These are phyloP conservation scores for Fusarium papillatum DNA, from an alignment of 2,329 filamentous ascomycete species.

Conservation along the genomic window DNA sequence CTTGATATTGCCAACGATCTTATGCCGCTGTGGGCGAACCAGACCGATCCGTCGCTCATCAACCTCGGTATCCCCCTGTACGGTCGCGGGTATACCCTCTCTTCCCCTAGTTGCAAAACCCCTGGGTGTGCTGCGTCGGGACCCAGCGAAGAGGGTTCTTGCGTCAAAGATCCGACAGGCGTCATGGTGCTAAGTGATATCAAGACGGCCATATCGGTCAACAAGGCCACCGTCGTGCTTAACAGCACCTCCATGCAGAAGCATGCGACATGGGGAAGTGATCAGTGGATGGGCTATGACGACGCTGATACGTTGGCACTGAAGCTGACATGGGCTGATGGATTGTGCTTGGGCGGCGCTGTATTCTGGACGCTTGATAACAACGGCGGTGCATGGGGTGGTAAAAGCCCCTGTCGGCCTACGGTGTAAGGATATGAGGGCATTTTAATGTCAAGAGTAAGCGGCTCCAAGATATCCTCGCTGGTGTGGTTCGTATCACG, in stretches of 20 bases:
- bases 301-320: constrained; percentile 11
- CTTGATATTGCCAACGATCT: constrained; percentile 8
- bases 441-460: background rate
- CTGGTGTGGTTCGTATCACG: background rate
- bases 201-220: constrained; percentile 2
- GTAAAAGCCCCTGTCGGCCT: background rate
- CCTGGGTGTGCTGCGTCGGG: constrained; percentile 6
- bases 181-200: constrained; percentile 14
- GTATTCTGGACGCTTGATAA: constrained; percentile 14
- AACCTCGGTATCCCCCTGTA: constrained; percentile 9
- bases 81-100: constrained; percentile 12
- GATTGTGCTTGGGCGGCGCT: constrained; percentile 7
- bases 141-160: constrained; percentile 8
- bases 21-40: constrained; percentile 8
- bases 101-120: background rate
- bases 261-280: constrained; percentile 1
- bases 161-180: constrained; percentile 11
- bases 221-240: background rate
- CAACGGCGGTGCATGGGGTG: constrained; percentile 2
- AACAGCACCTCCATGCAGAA: constrained; percentile 12
- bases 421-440: background rate
- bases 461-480: background rate
- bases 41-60: constrained; percentile 6
- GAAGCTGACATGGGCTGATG: constrained; percentile 11
- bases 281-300: constrained; percentile 12